These are phyloP conservation scores for Volvox africanus DNA, from an alignment of 139 green algal species.

Conservation along the genomic window DNA sequence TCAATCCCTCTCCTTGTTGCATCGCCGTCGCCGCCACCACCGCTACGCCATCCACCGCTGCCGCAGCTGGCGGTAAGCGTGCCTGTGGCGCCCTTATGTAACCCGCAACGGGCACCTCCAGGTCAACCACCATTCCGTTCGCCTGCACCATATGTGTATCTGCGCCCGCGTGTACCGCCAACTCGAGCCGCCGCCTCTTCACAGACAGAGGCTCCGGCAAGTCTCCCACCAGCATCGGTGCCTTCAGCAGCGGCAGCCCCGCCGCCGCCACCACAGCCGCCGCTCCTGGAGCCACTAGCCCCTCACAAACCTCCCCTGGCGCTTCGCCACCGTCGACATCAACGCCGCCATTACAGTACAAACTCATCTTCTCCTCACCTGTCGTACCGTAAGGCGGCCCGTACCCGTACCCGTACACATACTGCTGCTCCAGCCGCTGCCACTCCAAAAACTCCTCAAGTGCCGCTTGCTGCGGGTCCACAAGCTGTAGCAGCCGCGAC, in stretches of 20 bases:
- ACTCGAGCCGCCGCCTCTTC: slow-evolving; percentile 11
- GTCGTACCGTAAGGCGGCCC: background rate
- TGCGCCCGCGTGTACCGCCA: background rate
- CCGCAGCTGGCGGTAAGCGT: background rate
- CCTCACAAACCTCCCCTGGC: background rate
- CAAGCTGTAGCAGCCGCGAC: background rate
- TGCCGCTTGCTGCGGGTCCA: slow-evolving; percentile 22
- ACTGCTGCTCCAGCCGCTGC: slow-evolving; percentile 15
- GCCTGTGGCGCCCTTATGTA: background rate
- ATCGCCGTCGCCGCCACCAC: background rate
- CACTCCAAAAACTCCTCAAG: slow-evolving; percentile 28
- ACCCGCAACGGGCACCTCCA: background rate
- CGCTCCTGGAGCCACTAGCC: background rate
- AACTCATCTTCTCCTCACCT: background rate
- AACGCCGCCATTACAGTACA: background rate
- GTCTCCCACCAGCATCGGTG: background rate
- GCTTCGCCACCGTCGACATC: background rate
- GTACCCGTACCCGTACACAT: background rate
- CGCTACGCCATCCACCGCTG: too few relatives aligned
- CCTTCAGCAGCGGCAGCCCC: slow-evolving; percentile 21
- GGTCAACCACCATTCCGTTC: background rate
- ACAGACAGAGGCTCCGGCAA: background rate
- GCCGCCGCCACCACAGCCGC: slow-evolving; percentile 4
- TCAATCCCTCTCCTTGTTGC: background rate
- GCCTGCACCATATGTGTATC: too few relatives aligned